phyloP scores from a whole-genome alignment of 2,329 filamentous ascomycete genomes.

The Sporothrix variecibatus region DNA sequence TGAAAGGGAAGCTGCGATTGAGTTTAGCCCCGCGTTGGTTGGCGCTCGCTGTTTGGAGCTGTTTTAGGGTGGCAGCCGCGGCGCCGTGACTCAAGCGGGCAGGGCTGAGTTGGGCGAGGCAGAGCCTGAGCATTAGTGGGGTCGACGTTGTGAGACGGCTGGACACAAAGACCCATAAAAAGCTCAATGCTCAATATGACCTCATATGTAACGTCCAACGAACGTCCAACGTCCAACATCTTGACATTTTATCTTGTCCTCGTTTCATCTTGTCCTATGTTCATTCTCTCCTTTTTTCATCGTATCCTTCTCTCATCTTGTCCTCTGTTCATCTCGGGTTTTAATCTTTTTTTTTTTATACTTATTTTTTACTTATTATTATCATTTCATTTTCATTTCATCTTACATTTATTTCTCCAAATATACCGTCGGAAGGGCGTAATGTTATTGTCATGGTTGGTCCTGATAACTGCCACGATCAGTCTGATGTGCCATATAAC shows the following conservation, averaged over 20 bases:
- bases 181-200: neutral
- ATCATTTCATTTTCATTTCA: too few species aligned
- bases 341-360: too few species aligned
- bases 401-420: too few species aligned
- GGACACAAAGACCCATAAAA: neutral
- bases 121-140: neutral
- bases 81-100: conserved; percentile 7
- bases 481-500: too few species aligned
- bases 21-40: conserved; percentile 9
- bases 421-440: too few species aligned
- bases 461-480: too few species aligned
- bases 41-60: neutral
- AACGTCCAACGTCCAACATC: too few species aligned
- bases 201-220: neutral
- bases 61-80: neutral
- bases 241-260: too few species aligned
- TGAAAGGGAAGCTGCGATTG: neutral
- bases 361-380: too few species aligned
- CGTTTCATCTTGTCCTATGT: neutral
- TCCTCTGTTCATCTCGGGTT: too few species aligned
- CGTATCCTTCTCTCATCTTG: too few species aligned
- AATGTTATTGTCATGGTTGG: too few species aligned
- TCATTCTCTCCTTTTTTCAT: neutral
- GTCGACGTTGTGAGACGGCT: neutral
- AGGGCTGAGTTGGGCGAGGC: neutral